Base-by-base conservation (phyloP, 2,329 filamentous ascomycete species). In the Cordyceps javanica region DNA sequence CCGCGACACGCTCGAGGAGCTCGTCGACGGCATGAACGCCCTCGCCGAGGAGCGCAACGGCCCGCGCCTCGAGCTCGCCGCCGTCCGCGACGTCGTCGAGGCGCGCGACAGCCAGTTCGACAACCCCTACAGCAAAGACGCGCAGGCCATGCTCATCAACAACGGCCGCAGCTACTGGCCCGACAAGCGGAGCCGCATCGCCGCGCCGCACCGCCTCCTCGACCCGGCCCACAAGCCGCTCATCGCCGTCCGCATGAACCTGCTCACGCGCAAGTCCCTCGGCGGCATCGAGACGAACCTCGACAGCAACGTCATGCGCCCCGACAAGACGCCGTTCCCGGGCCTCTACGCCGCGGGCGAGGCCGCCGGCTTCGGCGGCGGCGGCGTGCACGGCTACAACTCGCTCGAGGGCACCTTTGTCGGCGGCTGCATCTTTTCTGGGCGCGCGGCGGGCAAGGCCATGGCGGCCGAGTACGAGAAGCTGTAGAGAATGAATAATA, bases 361-460 rank as follows among this genome's bases (percentile, higher is more conserved):
- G 65, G 80, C 73, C 1, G 81, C 82, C 0, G 82, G 82, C 0
- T 86, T 86, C 58, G 82, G 82, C 0, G 82, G 83, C 2, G 82
- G 82, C 2, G 82, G 83, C 16, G 79, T 85, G 1, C 83, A 86
- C 62, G 83, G 82, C 0, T 85, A 86, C 63, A 83, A 74, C 62
- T 80, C 82, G 1, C 76, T 86, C 36, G 82, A 86, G 67, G 82
- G 83, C 0, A 85, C 82, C 0, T 86, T 86, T 64, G 63, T 86
- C 4, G 82, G 82, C 14, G 82, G 82, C 0, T 86, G 82, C 59
- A 84, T 86, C 62, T 86, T 86, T 62, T 85, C 82, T 0, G 82
- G 83, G 0, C 70, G 82, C 6, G 77, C 77, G 0, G 82, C 82
- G 0, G 82, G 82, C 0, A 70, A 77, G 10, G 81, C 76, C 0